Conservation (phyloP, 192 early-diverging fungal species). For the Chytriomyces sp. region DNA sequence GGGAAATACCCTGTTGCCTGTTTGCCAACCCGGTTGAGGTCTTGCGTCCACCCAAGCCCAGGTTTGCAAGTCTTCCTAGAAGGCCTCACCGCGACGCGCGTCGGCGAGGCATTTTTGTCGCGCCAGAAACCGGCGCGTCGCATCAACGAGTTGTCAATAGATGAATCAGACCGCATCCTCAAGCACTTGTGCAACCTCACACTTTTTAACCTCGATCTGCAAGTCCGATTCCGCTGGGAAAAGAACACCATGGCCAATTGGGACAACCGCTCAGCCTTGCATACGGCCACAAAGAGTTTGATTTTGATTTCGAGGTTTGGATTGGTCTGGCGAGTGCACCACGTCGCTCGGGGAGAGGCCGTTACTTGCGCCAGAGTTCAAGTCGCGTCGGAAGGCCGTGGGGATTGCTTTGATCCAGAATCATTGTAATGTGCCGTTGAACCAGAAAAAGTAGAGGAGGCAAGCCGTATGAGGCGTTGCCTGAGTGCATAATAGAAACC, state of each 20-base stretch:
- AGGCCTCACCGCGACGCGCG: background rate
- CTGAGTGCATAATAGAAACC: too few species aligned
- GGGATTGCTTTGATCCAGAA: background rate
- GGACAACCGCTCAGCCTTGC: conserved; percentile 46
- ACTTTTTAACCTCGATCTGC: background rate
- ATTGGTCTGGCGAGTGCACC: conserved; percentile 1
- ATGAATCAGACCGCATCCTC: background rate
- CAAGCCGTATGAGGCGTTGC: too few species aligned
- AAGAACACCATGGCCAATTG: conserved; percentile 45
- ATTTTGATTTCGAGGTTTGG: background rate
- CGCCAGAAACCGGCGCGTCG: background rate
- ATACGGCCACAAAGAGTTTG: conserved; percentile 27
- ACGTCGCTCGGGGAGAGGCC: background rate
- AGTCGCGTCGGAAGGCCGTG: background rate
- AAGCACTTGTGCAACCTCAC: background rate
- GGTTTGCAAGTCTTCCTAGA: too few species aligned
- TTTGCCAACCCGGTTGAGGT: too few species aligned
- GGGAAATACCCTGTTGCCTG: too few species aligned
- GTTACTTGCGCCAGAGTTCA: background rate
- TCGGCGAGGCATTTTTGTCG: background rate
- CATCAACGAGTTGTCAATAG: background rate
- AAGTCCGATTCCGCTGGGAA: conserved; percentile 47
- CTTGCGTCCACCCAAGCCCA: too few species aligned
- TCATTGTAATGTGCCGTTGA: too few species aligned
- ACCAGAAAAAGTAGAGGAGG: too few species aligned